phyloP scores from a whole-genome alignment of 495 filamentous ascomycete genomes.

The Jackrogersella multiformis region DNA sequence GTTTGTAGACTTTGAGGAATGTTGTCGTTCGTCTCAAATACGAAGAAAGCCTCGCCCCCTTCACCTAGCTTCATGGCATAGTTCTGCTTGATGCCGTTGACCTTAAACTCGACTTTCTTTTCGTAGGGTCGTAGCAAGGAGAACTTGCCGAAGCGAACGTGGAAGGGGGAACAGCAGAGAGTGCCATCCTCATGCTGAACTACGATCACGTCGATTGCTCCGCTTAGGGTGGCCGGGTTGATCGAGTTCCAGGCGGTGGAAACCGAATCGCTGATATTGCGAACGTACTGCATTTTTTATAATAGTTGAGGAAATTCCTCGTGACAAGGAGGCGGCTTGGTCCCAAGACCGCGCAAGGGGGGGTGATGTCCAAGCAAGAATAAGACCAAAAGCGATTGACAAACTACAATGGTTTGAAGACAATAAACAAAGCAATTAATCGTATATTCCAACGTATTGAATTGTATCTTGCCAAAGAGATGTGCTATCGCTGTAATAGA shows the following conservation, averaged over 20 bases:
- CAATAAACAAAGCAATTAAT: not conserved
- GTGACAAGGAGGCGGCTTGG: slow-evolving; percentile 2
- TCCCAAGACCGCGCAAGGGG: slow-evolving; percentile 27
- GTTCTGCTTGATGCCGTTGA: slow-evolving; percentile 90
- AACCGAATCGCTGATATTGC: slow-evolving; percentile 93
- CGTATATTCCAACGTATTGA: slow-evolving; percentile 5
- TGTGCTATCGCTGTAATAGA: not conserved
- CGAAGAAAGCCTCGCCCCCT: slow-evolving; percentile 97
- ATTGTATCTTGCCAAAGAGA: not conserved
- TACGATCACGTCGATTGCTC: slow-evolving; percentile 98
- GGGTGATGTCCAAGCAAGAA: slow-evolving; percentile 7
- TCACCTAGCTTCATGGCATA: slow-evolving; percentile 99
- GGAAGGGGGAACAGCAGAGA: slow-evolving; percentile 92
- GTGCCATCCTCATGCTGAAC: slow-evolving; percentile 95
- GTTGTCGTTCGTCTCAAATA: slow-evolving; percentile 90
- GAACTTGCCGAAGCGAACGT: slow-evolving; percentile 99
- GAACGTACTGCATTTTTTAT: slow-evolving; percentile 90
- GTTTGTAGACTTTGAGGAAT: slow-evolving; percentile 93
- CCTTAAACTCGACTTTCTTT: slow-evolving; percentile 98
- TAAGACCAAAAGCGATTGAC: slow-evolving; percentile 3
- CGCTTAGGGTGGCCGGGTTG: slow-evolving; percentile 96
- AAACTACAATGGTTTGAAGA: not conserved
- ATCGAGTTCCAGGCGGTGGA: slow-evolving; percentile 99
- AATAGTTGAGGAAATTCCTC: not conserved
- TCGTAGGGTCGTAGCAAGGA: slow-evolving; percentile 93